Base-by-base conservation (phyloP, 2,329 filamentous ascomycete species). In the Chalara sp. region DNA sequence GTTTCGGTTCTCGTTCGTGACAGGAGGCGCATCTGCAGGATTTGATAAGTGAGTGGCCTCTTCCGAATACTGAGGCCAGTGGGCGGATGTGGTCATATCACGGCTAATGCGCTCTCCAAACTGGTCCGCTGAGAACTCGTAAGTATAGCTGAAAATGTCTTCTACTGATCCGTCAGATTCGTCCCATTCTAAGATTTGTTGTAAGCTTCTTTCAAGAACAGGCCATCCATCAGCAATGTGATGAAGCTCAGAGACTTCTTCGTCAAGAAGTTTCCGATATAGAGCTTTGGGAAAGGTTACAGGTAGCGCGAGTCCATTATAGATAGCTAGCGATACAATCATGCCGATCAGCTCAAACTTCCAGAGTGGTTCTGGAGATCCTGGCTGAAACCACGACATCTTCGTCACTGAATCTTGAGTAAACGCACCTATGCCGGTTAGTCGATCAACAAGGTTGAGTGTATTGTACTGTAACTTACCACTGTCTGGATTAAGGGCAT, bases 201-300 rank as follows among this genome's bases (percentile, higher is more conserved):
- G 82, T 12, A 99, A 75, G 0, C 89, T 87, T 58, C 77, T 89
- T 1, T 83, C 81, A 4, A 96, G 76, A 12, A 86, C 83, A 1
- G 89, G 87, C 92, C 92, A 97, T 4, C 89, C 90, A 60, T 96
- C 91, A 3, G 77, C 74, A 55, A 97, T 89, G 64, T 91, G 84
- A 44, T 89, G 80, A 2, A 93, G 72, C 51, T 84, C 78, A 33
- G 80, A 81, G 12, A 87, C 81, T 6, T 83, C 81, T 52, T 85
- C 74, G 6, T 80, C 81, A 1, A 95, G 74, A 1, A 97, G 75
- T 59, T 88, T 88, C 48, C 82, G 79, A 68, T 99, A 99, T 4
- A 99, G 77, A 0, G 84, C 87, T 51, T 81, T 78, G 1, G 93
- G 93, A 54, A 99, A 93, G 1, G 86, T 95, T 41, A 97, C 78